A percentile compares a stretch with the other conserved stretches of the same genome.
These are phyloP conservation scores for Rutstroemia sp. DNA, from an alignment of 2,329 filamentous ascomycete species.

Conservation along the genomic window DNA sequence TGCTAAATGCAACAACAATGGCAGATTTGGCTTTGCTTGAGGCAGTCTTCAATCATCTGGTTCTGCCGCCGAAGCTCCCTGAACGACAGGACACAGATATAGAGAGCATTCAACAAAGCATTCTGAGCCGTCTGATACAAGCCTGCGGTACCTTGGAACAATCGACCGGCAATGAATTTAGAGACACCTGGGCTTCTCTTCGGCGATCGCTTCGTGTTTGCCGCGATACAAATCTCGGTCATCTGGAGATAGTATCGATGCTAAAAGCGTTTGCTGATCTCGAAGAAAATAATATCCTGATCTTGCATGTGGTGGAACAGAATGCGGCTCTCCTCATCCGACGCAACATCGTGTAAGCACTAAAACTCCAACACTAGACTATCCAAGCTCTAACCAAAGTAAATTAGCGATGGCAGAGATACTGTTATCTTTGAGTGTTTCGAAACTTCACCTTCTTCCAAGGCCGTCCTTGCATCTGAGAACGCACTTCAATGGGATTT, in stretches of 20 bases:
- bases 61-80: slow-evolving; percentile 36
- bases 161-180: slow-evolving; percentile 11
- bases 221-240: background rate
- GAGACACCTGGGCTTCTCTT: slow-evolving; percentile 16
- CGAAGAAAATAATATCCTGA: slow-evolving; percentile 28
- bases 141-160: slow-evolving; percentile 17
- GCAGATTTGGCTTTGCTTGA: slow-evolving; percentile 10
- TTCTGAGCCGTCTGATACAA: slow-evolving; percentile 25
- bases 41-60: slow-evolving; percentile 35
- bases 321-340: slow-evolving; percentile 40
- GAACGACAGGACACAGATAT: slow-evolving; percentile 29
- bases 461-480: slow-evolving; percentile 43
- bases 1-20: background rate
- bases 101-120: slow-evolving; percentile 23
- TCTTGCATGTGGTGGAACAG: slow-evolving; percentile 39
- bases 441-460: slow-evolving; percentile 47
- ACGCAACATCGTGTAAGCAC: slow-evolving; percentile 27
- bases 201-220: slow-evolving; percentile 14
- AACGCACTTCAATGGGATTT: slow-evolving; percentile 52
- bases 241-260: slow-evolving; percentile 14
- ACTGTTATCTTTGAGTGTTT: slow-evolving; percentile 49
- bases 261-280: slow-evolving; percentile 25
- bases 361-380: slow-evolving; percentile 5
- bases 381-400: slow-evolving; percentile 5
- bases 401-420: slow-evolving; percentile 9